Conservation (phyloP, 2,329 filamentous ascomycete species). For the Colletotrichum somersetense region DNA sequence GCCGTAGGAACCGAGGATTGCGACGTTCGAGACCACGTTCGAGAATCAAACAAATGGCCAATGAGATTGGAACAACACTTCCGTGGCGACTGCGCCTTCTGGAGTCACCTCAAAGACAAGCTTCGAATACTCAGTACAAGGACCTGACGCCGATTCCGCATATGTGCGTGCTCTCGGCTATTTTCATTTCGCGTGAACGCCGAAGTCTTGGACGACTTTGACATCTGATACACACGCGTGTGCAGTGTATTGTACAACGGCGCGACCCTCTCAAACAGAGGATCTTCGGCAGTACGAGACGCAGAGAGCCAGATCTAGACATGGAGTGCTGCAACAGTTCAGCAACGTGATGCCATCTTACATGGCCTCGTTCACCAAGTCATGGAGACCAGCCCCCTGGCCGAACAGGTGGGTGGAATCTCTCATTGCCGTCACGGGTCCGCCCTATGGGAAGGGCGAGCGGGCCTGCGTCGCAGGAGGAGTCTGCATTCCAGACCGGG, state of each 20-base stretch:
- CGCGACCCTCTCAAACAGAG: neutral
- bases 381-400: slow-evolving; percentile 11
- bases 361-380: slow-evolving; percentile 12
- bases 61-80: slow-evolving; percentile 10
- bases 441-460: slow-evolving; percentile 45
- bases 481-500: slow-evolving; percentile 45
- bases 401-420: slow-evolving; percentile 12
- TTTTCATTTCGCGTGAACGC: neutral
- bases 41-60: neutral
- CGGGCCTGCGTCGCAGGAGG: slow-evolving; percentile 45
- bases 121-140: neutral
- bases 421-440: slow-evolving; percentile 43
- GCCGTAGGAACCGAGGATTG: neutral
- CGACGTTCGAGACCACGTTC: slow-evolving; percentile 1
- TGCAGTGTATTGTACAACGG: neutral
- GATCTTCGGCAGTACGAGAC: slow-evolving; percentile 1
- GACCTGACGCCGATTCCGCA: neutral
- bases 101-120: slow-evolving; percentile 1
- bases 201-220: neutral
- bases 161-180: neutral
- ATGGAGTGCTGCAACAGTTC: slow-evolving; percentile 22
- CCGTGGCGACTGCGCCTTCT: slow-evolving; percentile 6
- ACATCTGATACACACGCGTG: neutral
- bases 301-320: slow-evolving; percentile 14
- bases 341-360: slow-evolving; percentile 40